Evolutionary conservation across 208 protist species (phyloP).

Genomic region (Porcisia deanei): DNA sequence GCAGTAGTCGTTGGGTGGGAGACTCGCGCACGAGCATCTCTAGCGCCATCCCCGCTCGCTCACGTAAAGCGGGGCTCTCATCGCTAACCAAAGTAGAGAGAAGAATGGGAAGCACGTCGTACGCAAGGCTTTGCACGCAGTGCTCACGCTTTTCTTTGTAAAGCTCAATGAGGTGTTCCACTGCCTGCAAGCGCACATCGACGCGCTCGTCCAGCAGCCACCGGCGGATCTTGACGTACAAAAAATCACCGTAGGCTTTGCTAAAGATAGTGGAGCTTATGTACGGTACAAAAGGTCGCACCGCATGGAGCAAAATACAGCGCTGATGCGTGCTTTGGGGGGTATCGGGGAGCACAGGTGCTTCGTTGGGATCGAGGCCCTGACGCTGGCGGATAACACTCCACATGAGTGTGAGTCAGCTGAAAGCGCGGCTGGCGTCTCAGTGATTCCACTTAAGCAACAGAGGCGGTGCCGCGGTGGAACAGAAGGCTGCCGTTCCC

Average conservation of each 20-base stretch:
- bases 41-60: constrained; percentile 59
- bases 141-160: constrained; percentile 77
- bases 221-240: constrained; percentile 71
- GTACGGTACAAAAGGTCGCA: constrained; percentile 53
- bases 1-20: constrained; percentile 43
- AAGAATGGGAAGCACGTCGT: constrained; percentile 58
- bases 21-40: constrained; percentile 63
- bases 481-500: neutral
- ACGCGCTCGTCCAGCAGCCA: constrained; percentile 68
- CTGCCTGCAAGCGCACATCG: constrained; percentile 55
- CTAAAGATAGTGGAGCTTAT: constrained; percentile 69
- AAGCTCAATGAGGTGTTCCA: constrained; percentile 66
- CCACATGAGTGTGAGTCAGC: constrained; percentile 49
- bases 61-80: constrained; percentile 60
- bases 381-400: constrained; percentile 68
- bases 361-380: constrained; percentile 38
- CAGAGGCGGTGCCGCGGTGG: neutral
- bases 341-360: constrained; percentile 8
- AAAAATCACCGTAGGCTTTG: constrained; percentile 58
- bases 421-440: neutral
- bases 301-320: constrained; percentile 75
- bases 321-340: constrained; percentile 56
- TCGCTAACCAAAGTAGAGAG: constrained; percentile 61
- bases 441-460: neutral
- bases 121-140: constrained; percentile 48